Evolutionary conservation across 805 yeast species (phyloP).

Genomic region (Lipomyces starkeyi): DNA sequence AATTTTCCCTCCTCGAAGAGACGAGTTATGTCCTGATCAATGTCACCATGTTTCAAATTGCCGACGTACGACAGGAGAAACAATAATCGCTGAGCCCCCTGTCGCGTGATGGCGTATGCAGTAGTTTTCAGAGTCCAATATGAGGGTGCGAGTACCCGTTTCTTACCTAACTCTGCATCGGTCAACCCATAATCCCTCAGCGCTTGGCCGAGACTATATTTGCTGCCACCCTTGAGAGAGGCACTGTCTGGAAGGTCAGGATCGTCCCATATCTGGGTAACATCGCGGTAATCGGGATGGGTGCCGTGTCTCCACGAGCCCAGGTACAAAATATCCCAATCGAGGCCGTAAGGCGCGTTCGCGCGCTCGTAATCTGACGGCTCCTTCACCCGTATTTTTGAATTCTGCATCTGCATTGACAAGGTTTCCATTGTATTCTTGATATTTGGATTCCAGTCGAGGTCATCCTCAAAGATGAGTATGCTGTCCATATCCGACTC

Average conservation of each 20-base stretch:
- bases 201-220: background rate
- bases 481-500: conserved; percentile 22
- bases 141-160: conserved; percentile 23
- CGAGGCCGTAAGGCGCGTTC: conserved; percentile 31
- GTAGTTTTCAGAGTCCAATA: conserved; percentile 23
- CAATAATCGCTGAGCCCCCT: conserved; percentile 30
- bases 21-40: conserved; percentile 22
- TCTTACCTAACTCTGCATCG: conserved; percentile 15
- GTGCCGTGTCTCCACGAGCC: conserved; percentile 24
- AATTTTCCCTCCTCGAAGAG: conserved; percentile 18
- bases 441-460: conserved; percentile 25
- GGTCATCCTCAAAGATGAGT: conserved; percentile 29
- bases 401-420: conserved; percentile 12
- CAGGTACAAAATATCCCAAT: conserved; percentile 29
- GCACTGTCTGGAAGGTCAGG: conserved; percentile 9
- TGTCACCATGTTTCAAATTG: conserved; percentile 11
- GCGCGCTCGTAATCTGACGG: conserved; percentile 25
- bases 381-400: conserved; percentile 14
- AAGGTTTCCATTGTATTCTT: conserved; percentile 17
- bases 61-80: conserved; percentile 22
- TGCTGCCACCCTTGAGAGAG: too few species aligned
- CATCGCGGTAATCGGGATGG: conserved; percentile 17
- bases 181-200: conserved; percentile 6
- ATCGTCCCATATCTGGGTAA: conserved; percentile 18
- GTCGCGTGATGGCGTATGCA: conserved; percentile 29